Evolutionary conservation across 2,329 filamentous ascomycete genomes (phyloP).

Genomic region (Fusarium mexicanum): DNA sequence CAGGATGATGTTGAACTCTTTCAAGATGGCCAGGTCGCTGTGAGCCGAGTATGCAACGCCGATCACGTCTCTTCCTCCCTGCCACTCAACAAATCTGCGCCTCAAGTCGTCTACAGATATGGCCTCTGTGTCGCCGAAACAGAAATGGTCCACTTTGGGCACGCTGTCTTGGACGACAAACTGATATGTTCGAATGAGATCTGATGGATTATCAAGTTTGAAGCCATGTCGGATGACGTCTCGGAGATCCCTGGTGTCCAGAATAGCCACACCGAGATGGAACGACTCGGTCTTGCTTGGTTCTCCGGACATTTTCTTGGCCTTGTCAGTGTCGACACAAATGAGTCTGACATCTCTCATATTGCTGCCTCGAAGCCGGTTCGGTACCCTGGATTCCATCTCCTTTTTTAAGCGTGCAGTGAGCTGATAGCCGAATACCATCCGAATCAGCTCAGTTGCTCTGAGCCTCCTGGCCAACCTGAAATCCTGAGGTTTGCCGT

Average conservation of each 20-base stretch:
- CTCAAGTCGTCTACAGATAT: background rate
- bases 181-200: slow-evolving; percentile 7
- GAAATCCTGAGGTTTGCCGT: background rate
- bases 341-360: slow-evolving; percentile 20
- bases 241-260: slow-evolving; percentile 12
- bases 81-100: background rate
- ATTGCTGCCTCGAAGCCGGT: background rate
- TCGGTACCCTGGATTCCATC: background rate
- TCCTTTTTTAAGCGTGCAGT: background rate
- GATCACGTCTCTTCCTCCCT: background rate
- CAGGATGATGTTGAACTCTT: background rate
- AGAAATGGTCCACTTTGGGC: background rate
- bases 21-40: background rate
- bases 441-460: background rate
- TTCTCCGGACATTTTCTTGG: no score
- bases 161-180: background rate
- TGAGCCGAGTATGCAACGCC: background rate
- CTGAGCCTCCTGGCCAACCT: background rate
- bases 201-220: background rate
- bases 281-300: background rate
- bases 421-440: background rate
- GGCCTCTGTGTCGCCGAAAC: slow-evolving; percentile 7
- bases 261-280: slow-evolving; percentile 22
- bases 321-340: slow-evolving; percentile 5
- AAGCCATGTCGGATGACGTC: background rate